phyloP scores from a whole-genome alignment of 768 basidiomycete genomes.

The Suillus clintonianus region DNA sequence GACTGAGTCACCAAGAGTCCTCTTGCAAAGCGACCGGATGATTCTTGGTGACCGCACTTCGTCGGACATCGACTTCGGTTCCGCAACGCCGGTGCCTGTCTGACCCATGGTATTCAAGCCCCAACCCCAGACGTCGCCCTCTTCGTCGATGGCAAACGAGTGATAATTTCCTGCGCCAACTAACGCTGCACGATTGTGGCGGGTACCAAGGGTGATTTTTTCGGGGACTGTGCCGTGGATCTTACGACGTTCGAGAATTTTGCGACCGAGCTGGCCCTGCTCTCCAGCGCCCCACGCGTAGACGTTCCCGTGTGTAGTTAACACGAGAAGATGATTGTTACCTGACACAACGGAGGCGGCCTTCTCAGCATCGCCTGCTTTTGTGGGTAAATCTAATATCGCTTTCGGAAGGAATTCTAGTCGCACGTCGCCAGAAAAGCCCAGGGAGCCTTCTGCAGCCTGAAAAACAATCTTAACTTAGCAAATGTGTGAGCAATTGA shows the following conservation, averaged over 20 bases:
- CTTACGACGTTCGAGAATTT: conserved; percentile 84
- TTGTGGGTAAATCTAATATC: conserved; percentile 57
- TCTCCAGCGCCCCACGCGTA: conserved; percentile 92
- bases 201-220: conserved; percentile 72
- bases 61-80: conserved; percentile 45
- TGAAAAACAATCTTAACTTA: conserved; percentile 27
- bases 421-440: conserved; percentile 69
- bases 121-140: conserved; percentile 90
- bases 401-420: conserved; percentile 70
- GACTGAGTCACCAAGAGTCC: conserved; percentile 59
- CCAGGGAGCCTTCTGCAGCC: conserved; percentile 82
- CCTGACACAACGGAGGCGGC: conserved; percentile 79
- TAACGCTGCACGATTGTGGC: conserved; percentile 62
- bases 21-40: conserved; percentile 63
- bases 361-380: conserved; percentile 67
- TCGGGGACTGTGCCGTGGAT: conserved; percentile 89
- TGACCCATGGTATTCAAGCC: conserved; percentile 93
- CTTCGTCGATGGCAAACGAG: conserved; percentile 87
- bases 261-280: conserved; percentile 88
- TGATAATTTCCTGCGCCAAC: conserved; percentile 85
- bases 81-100: conserved; percentile 58
- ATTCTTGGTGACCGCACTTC: conserved; percentile 65
- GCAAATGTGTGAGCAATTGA: conserved; percentile 4
- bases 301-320: conserved; percentile 86
- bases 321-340: conserved; percentile 84